Evolutionary conservation across 306 rosid genomes (phyloP), one percentile per base, ranked within the genome.

Genomic region (Quercus cerris): DNA sequence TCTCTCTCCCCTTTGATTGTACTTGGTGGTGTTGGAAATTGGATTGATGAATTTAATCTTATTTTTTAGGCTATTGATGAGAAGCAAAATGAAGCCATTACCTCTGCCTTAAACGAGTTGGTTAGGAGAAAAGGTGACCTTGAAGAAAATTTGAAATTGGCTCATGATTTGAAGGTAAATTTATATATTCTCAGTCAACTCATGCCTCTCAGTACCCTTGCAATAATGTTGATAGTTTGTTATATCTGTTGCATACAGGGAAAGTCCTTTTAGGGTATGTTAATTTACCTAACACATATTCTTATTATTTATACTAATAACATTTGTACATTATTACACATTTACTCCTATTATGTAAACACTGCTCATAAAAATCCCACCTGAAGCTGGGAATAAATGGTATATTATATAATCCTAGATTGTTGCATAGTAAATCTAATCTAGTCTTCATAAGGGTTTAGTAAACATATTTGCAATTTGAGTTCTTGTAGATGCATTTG

Each of bases 151-250:
- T 81, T 95, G 71, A 95, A 93, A 85, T 80, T 95, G 81, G 77
- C 88, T 71, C 93, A 91, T 73, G 98, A 95, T 17, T 84, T 95
- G 87, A 93, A 93, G 92, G 99, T 95, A 70, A 79, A 49, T 78
- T 55, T 59, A 23, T 75, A 14, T 8, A 66, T 17, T 55, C 52
- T 6, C 12, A 54, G 20, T 54, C 49, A n/a, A 67, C 18, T 18
- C 13, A 67, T 62, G n/a, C 56, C 28, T 61, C 5, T 73, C 14
- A 23, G 79, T 33, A 25, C 27, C 20, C 28, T 57, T 84, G 44
- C 20, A 31, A 19, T 73, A 66, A 61, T 70, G 23, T 75, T 64
- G 46, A 19, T 74, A 14, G 66, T 77, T 77, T 55, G 30, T 33
- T 72, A 56, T 4, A 28, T 70, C 41, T 56, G 19, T 70, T 41